Evolutionary conservation across 371 early-diverging fungal genomes (phyloP).

Genomic region (Rhizopus arrhizus): DNA sequence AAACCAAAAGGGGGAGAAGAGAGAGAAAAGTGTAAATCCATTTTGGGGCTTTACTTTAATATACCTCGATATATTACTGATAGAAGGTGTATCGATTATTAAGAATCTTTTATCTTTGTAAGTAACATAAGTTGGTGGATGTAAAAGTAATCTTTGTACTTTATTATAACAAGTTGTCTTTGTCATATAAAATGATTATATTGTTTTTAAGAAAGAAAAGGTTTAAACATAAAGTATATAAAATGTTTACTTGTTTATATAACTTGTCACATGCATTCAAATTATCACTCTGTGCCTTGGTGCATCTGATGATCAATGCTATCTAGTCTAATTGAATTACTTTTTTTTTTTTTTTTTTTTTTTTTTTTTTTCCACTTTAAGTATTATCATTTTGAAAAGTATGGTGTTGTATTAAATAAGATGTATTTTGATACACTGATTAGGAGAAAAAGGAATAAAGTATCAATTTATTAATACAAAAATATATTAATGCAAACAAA

Average conservation of each 20-base stretch:
- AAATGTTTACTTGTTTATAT: background rate
- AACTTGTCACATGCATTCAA: background rate
- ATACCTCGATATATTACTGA: constrained; percentile 72
- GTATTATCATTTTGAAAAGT: too few relatives aligned
- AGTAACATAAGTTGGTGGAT: constrained; percentile 34
- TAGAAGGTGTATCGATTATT: constrained; percentile 83
- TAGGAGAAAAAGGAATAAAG: too few relatives aligned
- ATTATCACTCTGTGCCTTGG: background rate
- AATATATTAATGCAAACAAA: too few relatives aligned
- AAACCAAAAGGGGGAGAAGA: too few relatives aligned
- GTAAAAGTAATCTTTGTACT: constrained; percentile 24
- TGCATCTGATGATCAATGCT: too few relatives aligned
- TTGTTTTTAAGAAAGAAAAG: background rate
- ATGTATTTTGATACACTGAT: too few relatives aligned
- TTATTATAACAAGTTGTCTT: constrained; percentile 22
- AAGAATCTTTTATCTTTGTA: constrained; percentile 68
- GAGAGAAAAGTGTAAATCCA: too few relatives aligned
- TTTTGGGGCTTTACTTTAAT: constrained; percentile 39
- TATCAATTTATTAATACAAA: too few relatives aligned
- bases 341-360: too few relatives aligned
- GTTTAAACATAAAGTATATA: background rate
- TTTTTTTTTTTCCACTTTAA: too few relatives aligned
- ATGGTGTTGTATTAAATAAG: too few relatives aligned
- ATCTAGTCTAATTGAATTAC: too few relatives aligned
- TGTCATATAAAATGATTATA: constrained; percentile 2